Base-by-base conservation (phyloP, 2,329 filamentous ascomycete species). In the Fusarium marasasianum region DNA sequence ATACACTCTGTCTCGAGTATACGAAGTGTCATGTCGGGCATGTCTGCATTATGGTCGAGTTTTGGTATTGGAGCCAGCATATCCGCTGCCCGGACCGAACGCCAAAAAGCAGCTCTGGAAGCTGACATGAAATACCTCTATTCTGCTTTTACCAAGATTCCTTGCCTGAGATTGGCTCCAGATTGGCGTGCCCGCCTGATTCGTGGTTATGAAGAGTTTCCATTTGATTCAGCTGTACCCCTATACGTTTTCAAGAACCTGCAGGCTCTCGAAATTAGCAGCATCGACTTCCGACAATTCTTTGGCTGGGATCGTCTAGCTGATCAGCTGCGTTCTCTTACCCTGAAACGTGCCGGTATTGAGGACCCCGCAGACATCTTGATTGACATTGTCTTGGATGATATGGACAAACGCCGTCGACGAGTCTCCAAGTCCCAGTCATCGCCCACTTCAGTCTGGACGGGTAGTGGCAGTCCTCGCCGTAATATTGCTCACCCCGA, bases 161-260 rank as follows among this genome's bases (percentile, higher is more conserved):
- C 96, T 1, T 98, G 94, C 80, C 86, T 99, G 72, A 91, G 93
- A 73, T 87, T 99, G 63, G 92, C 95, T 35, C 95, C 95, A n/a
- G 96, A 99, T 82, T 95, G 95, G 86, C 93, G 94, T 76, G 95
- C 96, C 55, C 92, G 93, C 60, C 86, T 98, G 70, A 98, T 99
- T 76, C 90, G 92, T 75, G 96, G 96, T 35, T 98, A 96, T 80
- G 96, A 99, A 83, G 96, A 98, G 83, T 99, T 98, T 76, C 96
- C 96, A 6, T 98, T 98, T 82, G 96, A 99, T 83, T 98, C 94
- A 31, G 96, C 96, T 26, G 96, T 99, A 37, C 96, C 96, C 26
- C 87, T 99, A n/a, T 93, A 97, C 82, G 93, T 94, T 14, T 98
- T 99, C 89, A 98, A 99, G 85, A 99, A 98, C 77, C 86, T 98